These are phyloP conservation scores for Brettanomyces anomalus DNA, from an alignment of 805 yeast genomes.

Conservation along the genomic window DNA sequence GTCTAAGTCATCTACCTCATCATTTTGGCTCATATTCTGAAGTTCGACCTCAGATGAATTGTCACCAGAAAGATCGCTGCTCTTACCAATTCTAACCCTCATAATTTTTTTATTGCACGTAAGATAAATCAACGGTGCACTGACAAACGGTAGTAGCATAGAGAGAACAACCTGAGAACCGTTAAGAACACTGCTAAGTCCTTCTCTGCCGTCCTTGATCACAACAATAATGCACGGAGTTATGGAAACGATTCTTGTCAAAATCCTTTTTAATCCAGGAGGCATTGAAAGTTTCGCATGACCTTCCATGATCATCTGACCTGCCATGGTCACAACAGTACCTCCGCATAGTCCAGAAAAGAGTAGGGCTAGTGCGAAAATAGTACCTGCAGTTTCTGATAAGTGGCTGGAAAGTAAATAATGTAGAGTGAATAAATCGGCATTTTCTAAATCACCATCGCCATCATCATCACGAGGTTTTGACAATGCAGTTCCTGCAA, in stretches of 20 bases:
- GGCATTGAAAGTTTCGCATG: conserved; percentile 71
- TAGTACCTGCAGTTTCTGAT: conserved; percentile 79
- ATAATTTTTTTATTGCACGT: conserved; percentile 49
- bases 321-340: conserved; percentile 86
- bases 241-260: conserved; percentile 78
- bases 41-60: neutral
- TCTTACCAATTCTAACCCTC: conserved; percentile 20
- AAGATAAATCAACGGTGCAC: conserved; percentile 81
- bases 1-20: too few relatives aligned
- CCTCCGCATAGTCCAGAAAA: conserved; percentile 96
- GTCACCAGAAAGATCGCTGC: neutral
- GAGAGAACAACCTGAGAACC: conserved; percentile 78
- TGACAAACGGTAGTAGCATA: conserved; percentile 72
- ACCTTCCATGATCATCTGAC: conserved; percentile 91
- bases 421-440: conserved; percentile 78
- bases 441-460: conserved; percentile 58
- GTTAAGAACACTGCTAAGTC: conserved; percentile 66
- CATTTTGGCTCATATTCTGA: conserved; percentile 1
- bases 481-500: conserved; percentile 79
- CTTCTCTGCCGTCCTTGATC: conserved; percentile 66
- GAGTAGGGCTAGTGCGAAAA: conserved; percentile 80
- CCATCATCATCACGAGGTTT: conserved; percentile 31
- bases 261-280: conserved; percentile 72
- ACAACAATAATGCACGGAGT: conserved; percentile 78
- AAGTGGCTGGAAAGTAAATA: conserved; percentile 58